Evolutionary conservation across 1,284 basidiomycete species (phyloP), one percentile per base, ranked within the genome.

Genomic region (Lentinula novae-zelandiae): DNA sequence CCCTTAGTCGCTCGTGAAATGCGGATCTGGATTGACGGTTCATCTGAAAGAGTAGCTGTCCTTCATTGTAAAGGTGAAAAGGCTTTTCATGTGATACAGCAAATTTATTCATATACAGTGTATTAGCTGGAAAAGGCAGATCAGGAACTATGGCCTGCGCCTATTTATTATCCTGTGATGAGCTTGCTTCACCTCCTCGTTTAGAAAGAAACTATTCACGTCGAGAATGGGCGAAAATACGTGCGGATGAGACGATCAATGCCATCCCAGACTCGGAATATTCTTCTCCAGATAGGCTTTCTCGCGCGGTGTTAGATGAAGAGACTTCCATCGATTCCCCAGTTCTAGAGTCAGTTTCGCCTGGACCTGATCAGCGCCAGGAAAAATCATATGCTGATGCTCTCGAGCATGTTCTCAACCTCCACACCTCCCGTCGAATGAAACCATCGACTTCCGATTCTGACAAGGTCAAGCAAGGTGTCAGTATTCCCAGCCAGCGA

Each of bases 41-140:
- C 88, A 13, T 75, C 81, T 2, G 82, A 90, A 7, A 78, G 89
- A 52, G 87, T 95, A 13, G 89, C 86, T 5, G 92, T 95, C 5
- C 80, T 96, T 1, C 94, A 96, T 69, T 96, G 94, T 73, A 96
- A 96, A 84, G 91, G 92, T 84, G 66, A 20, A 13, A 2, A n/a
- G 22, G 5, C n/a, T 20, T 33, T 36, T 4, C 15, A 17, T n/a
- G 17, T 9, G 31, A 33, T 13, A 2, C 12, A 34, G 20, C 27
- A n/a, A 12, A 2, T 38, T 6, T 34, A 12, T 9, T 48, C 20
- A 56, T 61, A 51, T 63, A n/a, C 15, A 5, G 51, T 17, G 27
- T 46, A 6, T 33, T 20, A 91, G 90, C 90, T 62, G 89, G 89
- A 0, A 91, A 94, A 72, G 92, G 92, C 13, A 80, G 92, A 54